phyloP scores from a whole-genome alignment of 1,139 yeast species.

The Debaryomyces nepalensis region DNA sequence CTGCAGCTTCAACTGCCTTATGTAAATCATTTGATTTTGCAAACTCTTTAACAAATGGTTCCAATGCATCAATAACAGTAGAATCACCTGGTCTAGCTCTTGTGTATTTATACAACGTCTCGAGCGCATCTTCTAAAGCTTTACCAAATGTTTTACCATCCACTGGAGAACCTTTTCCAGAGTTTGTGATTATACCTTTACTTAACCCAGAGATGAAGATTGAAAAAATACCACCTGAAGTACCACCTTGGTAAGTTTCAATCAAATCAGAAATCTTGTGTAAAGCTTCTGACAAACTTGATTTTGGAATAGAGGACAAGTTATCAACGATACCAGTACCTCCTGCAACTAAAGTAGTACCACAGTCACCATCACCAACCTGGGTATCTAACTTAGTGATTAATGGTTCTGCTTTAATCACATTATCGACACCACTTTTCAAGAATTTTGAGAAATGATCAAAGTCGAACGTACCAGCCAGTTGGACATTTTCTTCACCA shows the following conservation, averaged over 20 bases:
- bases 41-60: constrained; percentile 69
- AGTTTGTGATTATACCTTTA: constrained; percentile 10
- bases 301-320: constrained; percentile 35
- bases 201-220: constrained; percentile 50
- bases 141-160: neutral
- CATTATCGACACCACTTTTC: constrained; percentile 49
- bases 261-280: constrained; percentile 57
- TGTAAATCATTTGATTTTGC: constrained; percentile 47
- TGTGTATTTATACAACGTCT: constrained; percentile 56
- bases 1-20: constrained; percentile 67
- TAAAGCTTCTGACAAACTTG: constrained; percentile 39
- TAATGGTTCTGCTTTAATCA: constrained; percentile 62
- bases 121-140: constrained; percentile 27
- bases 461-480: constrained; percentile 31
- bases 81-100: constrained; percentile 78
- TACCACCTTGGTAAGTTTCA: constrained; percentile 85
- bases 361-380: constrained; percentile 92
- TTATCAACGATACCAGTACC: constrained; percentile 63
- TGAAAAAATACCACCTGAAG: constrained; percentile 82
- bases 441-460: constrained; percentile 35
- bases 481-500: neutral
- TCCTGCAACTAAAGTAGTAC: constrained; percentile 77
- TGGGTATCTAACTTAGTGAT: constrained; percentile 76
- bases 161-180: constrained; percentile 8
- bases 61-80: constrained; percentile 74